phyloP scores from a whole-genome alignment of 129 eudicot genomes.

The Smallanthus sonchifolius region DNA sequence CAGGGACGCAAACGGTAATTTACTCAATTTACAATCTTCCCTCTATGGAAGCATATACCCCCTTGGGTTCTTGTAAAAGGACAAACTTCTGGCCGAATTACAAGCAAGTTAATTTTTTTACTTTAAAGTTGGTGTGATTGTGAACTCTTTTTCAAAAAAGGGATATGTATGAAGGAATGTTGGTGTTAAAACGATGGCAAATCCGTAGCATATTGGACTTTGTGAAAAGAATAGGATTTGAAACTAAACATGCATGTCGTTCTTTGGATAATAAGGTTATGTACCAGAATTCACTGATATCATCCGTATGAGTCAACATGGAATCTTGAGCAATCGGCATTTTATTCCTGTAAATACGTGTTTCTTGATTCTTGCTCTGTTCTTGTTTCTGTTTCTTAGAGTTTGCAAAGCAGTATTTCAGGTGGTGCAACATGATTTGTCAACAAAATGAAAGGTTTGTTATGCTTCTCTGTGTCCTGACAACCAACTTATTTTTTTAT shows the following conservation, averaged over 20 bases:
- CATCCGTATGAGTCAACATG: too few species aligned
- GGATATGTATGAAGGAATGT: neutral
- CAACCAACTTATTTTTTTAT: neutral
- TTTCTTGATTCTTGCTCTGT: conserved; percentile 6
- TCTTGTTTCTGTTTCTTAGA: conserved; percentile 30
- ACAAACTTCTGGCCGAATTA: too few species aligned
- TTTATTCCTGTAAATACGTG: neutral
- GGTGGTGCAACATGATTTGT: conserved; percentile 80
- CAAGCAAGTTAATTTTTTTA: too few species aligned
- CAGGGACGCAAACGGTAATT: too few species aligned
- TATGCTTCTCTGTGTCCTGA: conserved; percentile 5
- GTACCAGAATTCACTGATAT: neutral
- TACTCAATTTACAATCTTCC: too few species aligned
- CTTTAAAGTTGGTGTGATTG: too few species aligned
- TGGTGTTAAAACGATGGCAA: neutral
- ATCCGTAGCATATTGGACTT: neutral
- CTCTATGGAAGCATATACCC: too few species aligned
- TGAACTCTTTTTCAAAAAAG: too few species aligned
- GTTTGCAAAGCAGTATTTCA: conserved; percentile 66
- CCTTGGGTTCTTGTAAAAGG: too few species aligned
- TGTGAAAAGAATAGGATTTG: neutral
- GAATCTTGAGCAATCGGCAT: neutral
- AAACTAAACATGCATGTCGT: neutral
- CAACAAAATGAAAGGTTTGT: conserved; percentile 78
- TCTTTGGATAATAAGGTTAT: conserved; percentile 2